Percentiles rank a stretch among this genome's conserved stretches.
Conservation (phyloP, 169 alveolate species). For the Babesia caballi region DNA sequence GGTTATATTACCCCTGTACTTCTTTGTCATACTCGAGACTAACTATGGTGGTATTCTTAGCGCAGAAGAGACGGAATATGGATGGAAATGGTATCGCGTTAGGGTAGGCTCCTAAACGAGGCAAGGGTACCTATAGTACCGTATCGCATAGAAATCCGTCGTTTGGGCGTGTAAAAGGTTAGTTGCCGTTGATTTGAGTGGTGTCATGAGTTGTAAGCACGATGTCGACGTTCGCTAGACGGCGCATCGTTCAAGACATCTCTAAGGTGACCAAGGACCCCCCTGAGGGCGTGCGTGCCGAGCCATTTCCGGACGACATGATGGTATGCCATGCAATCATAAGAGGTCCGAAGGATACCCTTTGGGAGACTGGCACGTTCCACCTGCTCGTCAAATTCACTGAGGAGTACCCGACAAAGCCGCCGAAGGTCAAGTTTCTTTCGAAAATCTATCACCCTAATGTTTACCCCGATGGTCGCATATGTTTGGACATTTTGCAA, state of each 20-base stretch:
- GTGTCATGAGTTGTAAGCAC: background rate
- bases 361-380: constrained; percentile 95
- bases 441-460: constrained; percentile 89
- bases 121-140: too few relatives aligned
- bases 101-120: too few relatives aligned
- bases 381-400: constrained; percentile 86
- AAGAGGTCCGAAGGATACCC: constrained; percentile 93
- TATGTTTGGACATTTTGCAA: constrained; percentile 86
- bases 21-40: too few relatives aligned
- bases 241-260: constrained; percentile 87
- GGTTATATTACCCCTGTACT: too few relatives aligned
- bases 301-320: constrained; percentile 89
- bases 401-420: constrained; percentile 89
- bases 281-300: constrained; percentile 87
- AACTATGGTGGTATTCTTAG: too few relatives aligned
- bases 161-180: too few relatives aligned
- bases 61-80: too few relatives aligned
- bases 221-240: constrained; percentile 82
- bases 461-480: constrained; percentile 87
- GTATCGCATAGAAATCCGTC: too few relatives aligned
- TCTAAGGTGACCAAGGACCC: constrained; percentile 85
- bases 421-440: constrained; percentile 85
- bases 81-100: too few relatives aligned
- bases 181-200: background rate
- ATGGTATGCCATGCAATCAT: constrained; percentile 93